Evolutionary conservation across 2,329 filamentous ascomycete genomes (phyloP), one percentile per base, ranked within the genome.

Genomic region (Cercospora nicotianae): DNA sequence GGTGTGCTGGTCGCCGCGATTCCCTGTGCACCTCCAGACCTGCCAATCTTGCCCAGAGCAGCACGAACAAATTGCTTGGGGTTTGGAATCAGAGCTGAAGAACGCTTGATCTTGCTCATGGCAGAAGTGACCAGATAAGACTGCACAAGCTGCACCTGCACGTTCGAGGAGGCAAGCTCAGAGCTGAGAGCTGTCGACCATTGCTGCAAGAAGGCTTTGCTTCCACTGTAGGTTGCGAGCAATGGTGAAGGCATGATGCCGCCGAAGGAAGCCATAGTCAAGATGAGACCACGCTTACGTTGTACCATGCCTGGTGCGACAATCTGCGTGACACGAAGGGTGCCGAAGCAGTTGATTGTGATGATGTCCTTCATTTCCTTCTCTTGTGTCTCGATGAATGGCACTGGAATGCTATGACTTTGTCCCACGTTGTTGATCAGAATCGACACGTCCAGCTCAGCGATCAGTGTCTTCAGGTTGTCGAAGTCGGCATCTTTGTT

Each of bases 201-300:
- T 77, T 96, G 90, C 82, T 98, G 94, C 60, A 99, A 86, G 86
- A 99, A 99, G 1, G 95, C 94, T 83, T 99, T 99, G 87, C 91
- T 95, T 72, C 95, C 95, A 55, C 92, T 96, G 85, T 99, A 99
- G 3, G 95, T 98, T 12, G 95, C 95, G 55, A 99, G 87, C 64
- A 95, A 89, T 5, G 96, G 94, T 0, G 93, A 97, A 7, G 95
- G 95, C 69, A 95, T 88, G 81, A 96, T 90, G 73, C 95, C 96
- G 70, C 91, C 95, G 78, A 98, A 96, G 10, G 94, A 97, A 58
- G 94, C 95, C 94, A 99, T 97, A 67, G 94, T 99, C 65, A 99
- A 84, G 76, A 99, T 93, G 39, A 99, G 85, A 26, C 96, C 95
- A 66, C 89, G 89, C 82, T 91, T 93, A 76, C 94, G 91, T 78